A percentile compares a stretch with the other conserved stretches of the same genome.
Evolutionary conservation across 768 basidiomycete species (phyloP).

Genomic region (Boletus barrowsii): DNA sequence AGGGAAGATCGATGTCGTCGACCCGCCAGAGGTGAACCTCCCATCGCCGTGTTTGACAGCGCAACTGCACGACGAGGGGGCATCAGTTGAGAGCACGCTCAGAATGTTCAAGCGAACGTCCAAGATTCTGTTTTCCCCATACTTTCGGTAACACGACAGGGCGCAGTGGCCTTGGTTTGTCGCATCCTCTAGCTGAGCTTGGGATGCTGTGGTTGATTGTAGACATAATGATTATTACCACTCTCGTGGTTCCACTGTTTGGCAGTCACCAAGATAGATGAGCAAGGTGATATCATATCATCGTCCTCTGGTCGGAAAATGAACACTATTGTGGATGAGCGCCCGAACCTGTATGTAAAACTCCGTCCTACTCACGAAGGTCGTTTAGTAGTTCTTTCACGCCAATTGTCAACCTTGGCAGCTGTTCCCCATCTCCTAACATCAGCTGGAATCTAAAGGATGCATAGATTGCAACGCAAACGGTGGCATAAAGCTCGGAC

Average conservation of each 20-base stretch:
- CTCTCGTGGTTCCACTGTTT: not conserved
- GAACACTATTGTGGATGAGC: not conserved
- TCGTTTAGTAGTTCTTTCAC: not conserved
- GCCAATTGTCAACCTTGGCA: not conserved
- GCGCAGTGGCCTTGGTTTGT: not conserved
- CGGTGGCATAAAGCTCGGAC: not conserved
- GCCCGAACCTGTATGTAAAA: too few species aligned
- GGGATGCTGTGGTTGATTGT: not conserved
- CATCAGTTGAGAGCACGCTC: not conserved
- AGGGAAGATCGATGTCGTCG: not conserved
- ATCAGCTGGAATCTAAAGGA: slow-evolving; percentile 4
- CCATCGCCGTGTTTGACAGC: slow-evolving; percentile 1
- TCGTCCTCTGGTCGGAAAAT: not conserved
- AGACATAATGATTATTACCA: not conserved
- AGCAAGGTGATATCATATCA: not conserved
- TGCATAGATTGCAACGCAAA: not conserved
- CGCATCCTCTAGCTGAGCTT: not conserved
- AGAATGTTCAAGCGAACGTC: not conserved
- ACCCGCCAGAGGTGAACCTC: not conserved
- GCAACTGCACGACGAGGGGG: not conserved
- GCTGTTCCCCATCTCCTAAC: slow-evolving; percentile 1
- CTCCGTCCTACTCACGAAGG: not conserved
- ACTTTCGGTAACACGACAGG: not conserved
- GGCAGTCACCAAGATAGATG: not conserved
- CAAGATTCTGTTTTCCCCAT: not conserved